These are phyloP conservation scores for Umbelopsis sp. DNA, from an alignment of 192 early-diverging fungal species.

Conservation along the genomic window DNA sequence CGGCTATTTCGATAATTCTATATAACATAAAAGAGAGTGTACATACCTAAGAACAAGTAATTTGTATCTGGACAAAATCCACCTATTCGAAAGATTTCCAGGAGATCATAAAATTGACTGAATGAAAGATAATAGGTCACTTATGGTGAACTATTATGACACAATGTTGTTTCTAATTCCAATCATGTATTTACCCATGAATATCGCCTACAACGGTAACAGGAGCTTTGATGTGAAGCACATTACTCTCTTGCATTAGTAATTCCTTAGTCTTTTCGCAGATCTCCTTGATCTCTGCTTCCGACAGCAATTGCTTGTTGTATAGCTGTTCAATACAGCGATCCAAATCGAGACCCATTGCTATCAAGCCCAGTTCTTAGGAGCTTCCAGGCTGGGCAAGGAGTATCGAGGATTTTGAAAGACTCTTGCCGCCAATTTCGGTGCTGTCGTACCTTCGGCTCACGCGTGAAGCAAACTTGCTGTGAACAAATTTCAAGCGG, in stretches of 20 bases:
- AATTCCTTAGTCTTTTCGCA: constrained; percentile 82
- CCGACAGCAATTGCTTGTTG: constrained; percentile 70
- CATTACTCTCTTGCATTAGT: constrained; percentile 84
- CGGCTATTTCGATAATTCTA: no score
- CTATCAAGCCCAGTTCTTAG: background rate
- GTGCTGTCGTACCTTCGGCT: no score
- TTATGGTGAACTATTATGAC: background rate
- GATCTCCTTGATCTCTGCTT: constrained; percentile 75
- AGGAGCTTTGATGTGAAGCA: constrained; percentile 79
- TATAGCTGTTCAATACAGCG: constrained; percentile 78
- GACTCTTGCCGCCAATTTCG: background rate
- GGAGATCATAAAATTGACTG: constrained; percentile 85
- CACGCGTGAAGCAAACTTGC: no score
- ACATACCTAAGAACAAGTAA: constrained; percentile 85
- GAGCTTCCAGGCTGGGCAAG: background rate
- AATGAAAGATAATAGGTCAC: background rate
- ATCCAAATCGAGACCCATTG: constrained; percentile 78
- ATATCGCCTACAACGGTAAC: constrained; percentile 93
- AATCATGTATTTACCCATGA: constrained; percentile 65
- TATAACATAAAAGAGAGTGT: no score
- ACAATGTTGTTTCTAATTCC: background rate
- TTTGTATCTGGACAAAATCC: constrained; percentile 82
- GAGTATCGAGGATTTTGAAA: background rate
- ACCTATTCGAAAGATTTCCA: constrained; percentile 87
- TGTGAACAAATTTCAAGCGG: no score